phyloP scores from a whole-genome alignment of 2,329 filamentous ascomycete species.

The Aspergillus pseudoviridinutans region DNA sequence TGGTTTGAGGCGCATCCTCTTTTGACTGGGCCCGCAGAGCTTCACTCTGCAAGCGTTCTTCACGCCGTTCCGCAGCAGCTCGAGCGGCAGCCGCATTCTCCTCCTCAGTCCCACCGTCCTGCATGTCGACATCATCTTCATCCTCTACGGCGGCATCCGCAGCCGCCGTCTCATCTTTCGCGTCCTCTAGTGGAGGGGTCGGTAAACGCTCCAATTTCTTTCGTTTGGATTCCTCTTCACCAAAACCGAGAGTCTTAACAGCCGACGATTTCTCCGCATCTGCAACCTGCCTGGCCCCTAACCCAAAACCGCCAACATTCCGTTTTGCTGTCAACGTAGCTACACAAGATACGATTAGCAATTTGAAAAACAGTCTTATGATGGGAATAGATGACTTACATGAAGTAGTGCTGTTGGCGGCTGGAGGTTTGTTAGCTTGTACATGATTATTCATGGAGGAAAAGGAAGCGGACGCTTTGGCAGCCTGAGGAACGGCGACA shows the following conservation, averaged over 20 bases:
- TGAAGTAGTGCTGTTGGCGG: slow-evolving; percentile 39
- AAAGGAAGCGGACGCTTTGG: slow-evolving; percentile 44
- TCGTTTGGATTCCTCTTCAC: slow-evolving; percentile 80
- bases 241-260: slow-evolving; percentile 76
- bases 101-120: slow-evolving; percentile 79
- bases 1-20: slow-evolving; percentile 41
- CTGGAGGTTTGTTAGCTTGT: slow-evolving; percentile 42
- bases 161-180: slow-evolving; percentile 56
- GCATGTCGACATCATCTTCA: slow-evolving; percentile 69
- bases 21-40: slow-evolving; percentile 30
- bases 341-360: slow-evolving; percentile 14
- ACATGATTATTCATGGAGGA: slow-evolving; percentile 37
- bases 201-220: slow-evolving; percentile 91
- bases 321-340: slow-evolving; percentile 62
- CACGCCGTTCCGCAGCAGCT: slow-evolving; percentile 79
- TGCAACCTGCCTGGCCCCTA: slow-evolving; percentile 62
- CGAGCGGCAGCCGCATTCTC: slow-evolving; percentile 81
- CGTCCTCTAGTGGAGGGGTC: slow-evolving; percentile 63
- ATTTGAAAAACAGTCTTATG: not conserved
- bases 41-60: slow-evolving; percentile 57
- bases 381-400: slow-evolving; percentile 28
- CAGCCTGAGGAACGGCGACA: slow-evolving; percentile 47
- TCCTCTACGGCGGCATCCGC: slow-evolving; percentile 53
- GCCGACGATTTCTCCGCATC: slow-evolving; percentile 64
- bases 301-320: slow-evolving; percentile 80